These are phyloP conservation scores for Fusarium sp. DNA, from an alignment of 2,329 filamentous ascomycete genomes.

Conservation along the genomic window DNA sequence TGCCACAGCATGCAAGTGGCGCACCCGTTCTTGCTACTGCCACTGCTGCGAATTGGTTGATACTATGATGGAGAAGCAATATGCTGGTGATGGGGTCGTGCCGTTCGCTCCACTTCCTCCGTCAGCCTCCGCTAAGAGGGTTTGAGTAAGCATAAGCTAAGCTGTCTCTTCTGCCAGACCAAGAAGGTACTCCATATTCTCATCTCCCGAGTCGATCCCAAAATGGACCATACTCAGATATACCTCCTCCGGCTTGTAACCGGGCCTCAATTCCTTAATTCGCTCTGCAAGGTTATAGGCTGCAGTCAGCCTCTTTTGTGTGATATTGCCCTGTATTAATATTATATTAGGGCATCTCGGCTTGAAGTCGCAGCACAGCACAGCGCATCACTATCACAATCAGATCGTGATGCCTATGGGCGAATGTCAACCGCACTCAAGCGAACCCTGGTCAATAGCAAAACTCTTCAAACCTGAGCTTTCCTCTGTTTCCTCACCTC, in stretches of 20 bases:
- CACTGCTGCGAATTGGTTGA: conserved; percentile 32
- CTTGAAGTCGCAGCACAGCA: not conserved
- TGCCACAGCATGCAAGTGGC: conserved; percentile 22
- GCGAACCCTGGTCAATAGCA: conserved; percentile 42
- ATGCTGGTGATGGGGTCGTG: conserved; percentile 40
- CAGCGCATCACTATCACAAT: conserved; percentile 18
- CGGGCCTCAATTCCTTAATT: conserved; percentile 29
- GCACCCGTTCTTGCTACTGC: conserved; percentile 24
- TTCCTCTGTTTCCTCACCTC: conserved; percentile 45
- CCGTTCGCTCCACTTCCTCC: conserved; percentile 44
- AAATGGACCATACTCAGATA: conserved; percentile 31
- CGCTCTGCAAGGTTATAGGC: conserved; percentile 14
- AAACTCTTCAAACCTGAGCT: conserved; percentile 45
- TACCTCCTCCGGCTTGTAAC: conserved; percentile 37
- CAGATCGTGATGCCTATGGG: conserved; percentile 19
- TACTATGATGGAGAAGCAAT: conserved; percentile 34
- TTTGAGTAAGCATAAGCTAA: conserved; percentile 49
- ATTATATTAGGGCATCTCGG: conserved; percentile 25
- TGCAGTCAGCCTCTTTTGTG: conserved; percentile 26
- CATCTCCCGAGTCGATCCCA: conserved; percentile 43
- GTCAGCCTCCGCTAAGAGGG: conserved; percentile 42
- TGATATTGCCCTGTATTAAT: conserved; percentile 40
- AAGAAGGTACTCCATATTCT: conserved; percentile 38
- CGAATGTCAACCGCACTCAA: conserved; percentile 19
- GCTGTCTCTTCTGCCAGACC: conserved; percentile 36